Evolutionary conservation across 768 basidiomycete genomes (phyloP), one percentile per base, ranked within the genome.

Genomic region (Royoungia palumana): DNA sequence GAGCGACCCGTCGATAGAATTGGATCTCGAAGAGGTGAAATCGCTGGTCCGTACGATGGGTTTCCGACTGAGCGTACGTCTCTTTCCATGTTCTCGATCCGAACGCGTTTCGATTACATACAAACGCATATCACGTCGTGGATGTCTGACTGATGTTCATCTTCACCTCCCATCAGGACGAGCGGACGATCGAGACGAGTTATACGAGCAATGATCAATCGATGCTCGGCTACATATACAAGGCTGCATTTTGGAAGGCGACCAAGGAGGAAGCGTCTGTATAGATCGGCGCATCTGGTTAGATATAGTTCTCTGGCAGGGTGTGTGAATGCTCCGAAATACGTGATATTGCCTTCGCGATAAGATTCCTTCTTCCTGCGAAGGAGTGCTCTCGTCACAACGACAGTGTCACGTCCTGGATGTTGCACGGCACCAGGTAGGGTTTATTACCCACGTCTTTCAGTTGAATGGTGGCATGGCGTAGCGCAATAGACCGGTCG

Each of bases 11-110:
- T 92, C 89, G 1, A 76, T 98, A 30, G 94, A 97, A 68, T 75
- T 97, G 16, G 86, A 85, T 59, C 70, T 97, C n/a, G 88, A 90
- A 50, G 94, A 97, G 61, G 78, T 96, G 32, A 95, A 93, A 62
- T 66, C 68, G 0, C 75, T 97, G 6, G 85, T 82, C 2, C 74
- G 74, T 20, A 70, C 72, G 40, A 79, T 96, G 11, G 94, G 95
- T 0, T 95, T 98, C 56, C 82, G 83, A 55, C 72, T 97, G 47
- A 78, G 79, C 34, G 94, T 94, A 48, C 47, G 87, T 71, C 5
- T 27, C 8, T 11, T 42, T 28, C n/a, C 6, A 17, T 8, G 24
- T 34, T 35, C 16, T 13, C 30, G 20, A 19, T 8, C 20, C 48
- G 37, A 61, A 34, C 3, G 28, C 14, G 11, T 12, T 28, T 28